Conservation (phyloP, 257 asterid genomes). For the Primulina huaijiensis region DNA sequence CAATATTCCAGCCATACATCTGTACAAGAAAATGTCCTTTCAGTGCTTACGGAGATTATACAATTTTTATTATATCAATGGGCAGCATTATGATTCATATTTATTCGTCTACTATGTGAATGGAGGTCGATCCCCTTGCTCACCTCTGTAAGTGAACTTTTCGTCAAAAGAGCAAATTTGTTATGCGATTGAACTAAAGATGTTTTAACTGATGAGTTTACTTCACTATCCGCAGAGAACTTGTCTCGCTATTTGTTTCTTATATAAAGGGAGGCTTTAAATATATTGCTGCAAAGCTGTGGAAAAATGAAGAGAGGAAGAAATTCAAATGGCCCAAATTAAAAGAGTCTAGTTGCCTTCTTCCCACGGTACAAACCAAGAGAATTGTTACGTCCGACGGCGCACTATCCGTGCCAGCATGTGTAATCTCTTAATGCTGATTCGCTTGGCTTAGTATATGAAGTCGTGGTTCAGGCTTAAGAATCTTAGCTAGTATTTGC, state of each 20-base stretch:
- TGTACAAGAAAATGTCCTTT: conserved; percentile 86
- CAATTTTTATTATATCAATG: conserved; percentile 73
- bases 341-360: conserved; percentile 71
- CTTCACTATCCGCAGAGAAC: conserved; percentile 55
- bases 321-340: conserved; percentile 55
- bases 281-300: conserved; percentile 58
- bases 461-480: too few species aligned
- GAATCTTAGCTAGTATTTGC: not conserved
- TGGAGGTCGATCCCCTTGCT: conserved; percentile 95
- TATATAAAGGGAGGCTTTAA: conserved; percentile 62
- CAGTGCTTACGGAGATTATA: conserved; percentile 72
- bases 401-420: conserved; percentile 36
- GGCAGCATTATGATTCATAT: conserved; percentile 82
- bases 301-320: conserved; percentile 71
- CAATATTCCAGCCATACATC: conserved; percentile 82
- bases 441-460: not conserved
- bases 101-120: conserved; percentile 92
- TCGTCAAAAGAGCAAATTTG: not conserved
- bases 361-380: conserved; percentile 66
- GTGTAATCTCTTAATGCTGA: conserved; percentile 31
- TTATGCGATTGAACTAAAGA: not conserved
- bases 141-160: conserved; percentile 69
- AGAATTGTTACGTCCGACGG: conserved; percentile 46
- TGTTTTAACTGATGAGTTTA: conserved; percentile 12
- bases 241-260: conserved; percentile 49